Evolutionary conservation across 805 yeast genomes (phyloP), one percentile per base, ranked within the genome.

Genomic region (Wickerhamomyces chambardii): DNA sequence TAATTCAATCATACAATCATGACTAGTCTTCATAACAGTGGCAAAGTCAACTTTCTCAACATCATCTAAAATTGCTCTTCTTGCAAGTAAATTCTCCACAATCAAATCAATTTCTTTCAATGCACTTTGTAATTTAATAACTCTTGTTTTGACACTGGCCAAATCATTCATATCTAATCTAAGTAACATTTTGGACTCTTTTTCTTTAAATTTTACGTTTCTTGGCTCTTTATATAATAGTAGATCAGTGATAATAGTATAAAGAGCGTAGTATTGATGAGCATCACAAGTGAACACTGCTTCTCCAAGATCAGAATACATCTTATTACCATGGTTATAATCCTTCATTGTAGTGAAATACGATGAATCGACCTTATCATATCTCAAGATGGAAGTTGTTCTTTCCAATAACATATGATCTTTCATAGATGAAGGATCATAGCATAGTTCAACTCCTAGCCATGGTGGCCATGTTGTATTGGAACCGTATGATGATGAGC

Each of bases 401-500:
- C 78, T 70, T 24, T 79, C 73, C 18, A 86, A 67, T 28, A 89
- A 59, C 33, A 77, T 64, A 36, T 70, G 68, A 11, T 68, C 63
- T 10, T 59, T 49, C 39, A 75, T 56, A 2, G 66, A 47, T 0
- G 68, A 63, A 15, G 72, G 64, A 34, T 77, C 76, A 41, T 74
- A 70, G 42, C 84, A 75, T 17, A 78, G 63, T 47, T 85, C 95
- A 32, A 74, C 53, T 2, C 89, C 86, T 25, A 87, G 55, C 86
- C 95, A 89, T 0, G 95, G 94, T 3, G 96, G 96, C 97, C 96
- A 89, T 15, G 61, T 61, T 4, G 57, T 37, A 6, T 48, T 55
- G 2, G 83, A 70, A 1, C 95, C 92, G 56, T 85, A 87, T 3
- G 71, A 60, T 11, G 58, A 56, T 11, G 61, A 56, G 30, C 71